phyloP scores from a whole-genome alignment of 2,329 filamentous ascomycete species.

The Aspergillus aculeatinus region DNA sequence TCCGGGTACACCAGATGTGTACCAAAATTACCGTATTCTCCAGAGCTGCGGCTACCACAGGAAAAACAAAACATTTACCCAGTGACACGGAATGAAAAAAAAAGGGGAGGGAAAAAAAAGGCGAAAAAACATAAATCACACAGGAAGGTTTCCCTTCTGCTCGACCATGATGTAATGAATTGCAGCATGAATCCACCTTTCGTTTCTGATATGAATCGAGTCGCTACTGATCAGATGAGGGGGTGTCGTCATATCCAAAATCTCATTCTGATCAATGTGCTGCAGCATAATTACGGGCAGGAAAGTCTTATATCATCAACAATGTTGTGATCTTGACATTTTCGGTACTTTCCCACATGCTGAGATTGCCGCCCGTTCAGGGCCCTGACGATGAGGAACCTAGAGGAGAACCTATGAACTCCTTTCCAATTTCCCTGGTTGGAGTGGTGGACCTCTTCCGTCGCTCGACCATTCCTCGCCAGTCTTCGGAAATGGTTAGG shows the following conservation, averaged over 20 bases:
- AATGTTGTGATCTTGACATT: slow-evolving; percentile 10
- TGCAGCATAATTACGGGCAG: not conserved
- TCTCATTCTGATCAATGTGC: not conserved
- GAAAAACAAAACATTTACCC: not conserved
- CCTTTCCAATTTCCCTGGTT: slow-evolving; percentile 16
- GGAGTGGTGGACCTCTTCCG: slow-evolving; percentile 17
- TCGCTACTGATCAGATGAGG: not conserved
- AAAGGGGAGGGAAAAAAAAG: not conserved
- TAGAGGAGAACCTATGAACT: slow-evolving; percentile 1
- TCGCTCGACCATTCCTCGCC: slow-evolving; percentile 15
- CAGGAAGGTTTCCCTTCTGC: not conserved
- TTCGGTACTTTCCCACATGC: slow-evolving; percentile 9
- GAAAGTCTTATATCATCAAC: not conserved
- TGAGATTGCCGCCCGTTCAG: slow-evolving; percentile 7
- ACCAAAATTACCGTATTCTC: not conserved
- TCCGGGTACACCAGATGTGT: not conserved
- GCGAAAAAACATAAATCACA: slow-evolving; percentile 1
- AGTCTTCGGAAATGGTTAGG: not conserved
- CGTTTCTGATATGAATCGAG: not conserved
- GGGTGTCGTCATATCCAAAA: not conserved
- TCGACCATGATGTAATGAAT: slow-evolving; percentile 2
- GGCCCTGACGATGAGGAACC: not conserved
- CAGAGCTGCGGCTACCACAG: not conserved
- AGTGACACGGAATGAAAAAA: not conserved
- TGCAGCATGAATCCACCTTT: not conserved